A percentile compares a stretch with the other conserved stretches of the same genome.
Evolutionary conservation across 148 eudicot genomes (phyloP).

Genomic region (Diospyros kaki): DNA sequence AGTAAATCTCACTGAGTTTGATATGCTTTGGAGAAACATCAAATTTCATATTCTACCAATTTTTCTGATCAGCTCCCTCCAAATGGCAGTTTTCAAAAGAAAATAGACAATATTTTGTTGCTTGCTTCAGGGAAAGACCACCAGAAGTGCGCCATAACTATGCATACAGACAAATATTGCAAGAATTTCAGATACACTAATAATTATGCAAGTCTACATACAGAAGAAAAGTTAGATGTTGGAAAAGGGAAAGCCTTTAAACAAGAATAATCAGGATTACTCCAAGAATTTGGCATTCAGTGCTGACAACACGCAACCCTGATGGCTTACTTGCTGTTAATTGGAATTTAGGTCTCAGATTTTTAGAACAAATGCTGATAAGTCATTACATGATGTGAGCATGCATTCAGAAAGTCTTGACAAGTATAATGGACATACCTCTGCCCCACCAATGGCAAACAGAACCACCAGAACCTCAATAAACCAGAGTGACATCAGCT

Average conservation of each 20-base stretch:
- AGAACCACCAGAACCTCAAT: slow-evolving; percentile 89
- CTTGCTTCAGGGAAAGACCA: too few species aligned
- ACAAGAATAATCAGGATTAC: neutral
- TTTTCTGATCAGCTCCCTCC: too few species aligned
- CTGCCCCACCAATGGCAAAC: slow-evolving; percentile 90
- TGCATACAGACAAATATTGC: neutral
- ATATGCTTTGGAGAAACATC: too few species aligned
- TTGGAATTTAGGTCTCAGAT: neutral
- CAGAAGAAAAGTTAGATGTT: neutral
- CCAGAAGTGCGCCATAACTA: neutral
- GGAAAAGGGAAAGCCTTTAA: neutral
- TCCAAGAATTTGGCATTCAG: neutral
- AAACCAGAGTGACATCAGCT: slow-evolving; percentile 87
- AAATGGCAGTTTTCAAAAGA: too few species aligned
- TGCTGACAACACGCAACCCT: neutral
- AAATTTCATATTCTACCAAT: neutral
- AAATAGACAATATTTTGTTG: too few species aligned
- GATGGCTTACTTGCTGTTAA: neutral
- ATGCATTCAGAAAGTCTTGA: neutral
- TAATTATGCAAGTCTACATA: slow-evolving; percentile 6
- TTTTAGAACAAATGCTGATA: neutral
- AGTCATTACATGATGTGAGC: neutral
- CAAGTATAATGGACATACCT: slow-evolving; percentile 45
- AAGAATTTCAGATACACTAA: neutral
- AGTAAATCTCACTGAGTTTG: too few species aligned